Evolutionary conservation across 352 stramenopile genomes (phyloP).

Genomic region (Proteromonas lacertae): DNA sequence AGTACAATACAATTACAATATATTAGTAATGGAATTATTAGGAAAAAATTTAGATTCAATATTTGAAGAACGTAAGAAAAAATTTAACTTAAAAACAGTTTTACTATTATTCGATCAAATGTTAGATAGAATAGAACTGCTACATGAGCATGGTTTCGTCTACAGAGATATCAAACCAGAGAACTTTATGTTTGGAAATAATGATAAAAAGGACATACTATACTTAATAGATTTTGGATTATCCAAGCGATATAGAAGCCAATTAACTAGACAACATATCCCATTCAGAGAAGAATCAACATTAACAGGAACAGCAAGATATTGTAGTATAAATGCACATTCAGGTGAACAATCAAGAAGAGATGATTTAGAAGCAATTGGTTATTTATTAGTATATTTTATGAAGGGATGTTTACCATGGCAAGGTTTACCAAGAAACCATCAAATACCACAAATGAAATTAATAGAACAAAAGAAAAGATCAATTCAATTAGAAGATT

Average conservation of each 20-base stretch:
- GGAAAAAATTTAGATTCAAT: slow-evolving; percentile 14
- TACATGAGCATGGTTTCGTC: too few relatives aligned
- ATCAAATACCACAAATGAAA: slow-evolving; percentile 52
- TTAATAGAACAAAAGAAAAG: slow-evolving; percentile 98
- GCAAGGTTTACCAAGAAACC: slow-evolving; percentile 66
- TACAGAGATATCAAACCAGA: slow-evolving; percentile 45
- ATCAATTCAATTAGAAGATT: slow-evolving; percentile 47
- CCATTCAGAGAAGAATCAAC: slow-evolving; percentile 45
- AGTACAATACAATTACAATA: too few relatives aligned
- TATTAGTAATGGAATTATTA: too few relatives aligned
- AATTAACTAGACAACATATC: slow-evolving; percentile 58
- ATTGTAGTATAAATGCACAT: too few relatives aligned
- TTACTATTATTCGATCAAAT: too few relatives aligned
- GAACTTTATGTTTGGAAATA: slow-evolving; percentile 53
- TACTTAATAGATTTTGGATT: slow-evolving; percentile 68
- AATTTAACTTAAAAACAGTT: too few relatives aligned
- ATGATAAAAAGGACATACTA: too few relatives aligned
- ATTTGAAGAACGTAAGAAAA: too few relatives aligned
- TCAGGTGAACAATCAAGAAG: slow-evolving; percentile 48
- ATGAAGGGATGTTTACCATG: slow-evolving; percentile 67
- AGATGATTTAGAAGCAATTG: slow-evolving; percentile 61
- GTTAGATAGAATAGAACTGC: too few relatives aligned
- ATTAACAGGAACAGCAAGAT: too few relatives aligned
- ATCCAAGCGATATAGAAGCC: slow-evolving; percentile 52
- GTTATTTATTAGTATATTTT: slow-evolving; percentile 71